phyloP scores from a whole-genome alignment of 139 green algal genomes.

The Micractinium sp. region DNA sequence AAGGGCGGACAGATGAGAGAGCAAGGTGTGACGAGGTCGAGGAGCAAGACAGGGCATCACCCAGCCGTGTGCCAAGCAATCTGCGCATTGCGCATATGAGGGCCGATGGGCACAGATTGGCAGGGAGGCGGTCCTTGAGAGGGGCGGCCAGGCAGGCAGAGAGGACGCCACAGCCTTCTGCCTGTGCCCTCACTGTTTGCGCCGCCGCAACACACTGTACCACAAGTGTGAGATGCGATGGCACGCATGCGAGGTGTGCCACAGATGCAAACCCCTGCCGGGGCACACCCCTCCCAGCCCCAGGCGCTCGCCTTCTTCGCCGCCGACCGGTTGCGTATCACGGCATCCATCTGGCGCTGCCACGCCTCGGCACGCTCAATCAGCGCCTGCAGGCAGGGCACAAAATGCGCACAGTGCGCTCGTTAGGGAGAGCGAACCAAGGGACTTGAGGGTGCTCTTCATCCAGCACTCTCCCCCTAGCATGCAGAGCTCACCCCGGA shows the following conservation, averaged over 20 bases:
- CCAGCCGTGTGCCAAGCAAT: constrained; percentile 33
- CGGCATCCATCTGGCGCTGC: constrained; percentile 13
- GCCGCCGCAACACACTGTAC: too few relatives aligned
- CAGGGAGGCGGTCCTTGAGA: too few relatives aligned
- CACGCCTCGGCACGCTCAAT: constrained; percentile 45
- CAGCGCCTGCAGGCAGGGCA: constrained; percentile 25
- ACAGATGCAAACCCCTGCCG: neutral
- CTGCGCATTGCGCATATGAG: neutral
- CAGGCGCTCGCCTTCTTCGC: constrained; percentile 45
- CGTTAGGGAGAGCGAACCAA: too few relatives aligned
- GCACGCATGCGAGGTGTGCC: neutral
- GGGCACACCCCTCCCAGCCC: neutral
- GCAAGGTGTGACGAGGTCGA: too few relatives aligned
- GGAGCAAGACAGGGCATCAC: too few relatives aligned
- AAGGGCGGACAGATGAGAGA: too few relatives aligned
- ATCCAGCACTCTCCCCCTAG: too few relatives aligned
- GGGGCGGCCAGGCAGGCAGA: too few relatives aligned
- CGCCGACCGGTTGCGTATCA: constrained; percentile 26
- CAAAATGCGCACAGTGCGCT: too few relatives aligned
- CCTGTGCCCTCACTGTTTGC: too few relatives aligned
- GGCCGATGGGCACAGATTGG: neutral
- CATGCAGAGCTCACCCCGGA: neutral
- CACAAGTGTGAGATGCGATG: neutral
- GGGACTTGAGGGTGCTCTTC: too few relatives aligned
- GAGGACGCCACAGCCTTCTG: too few relatives aligned